Conservation (phyloP, 495 filamentous ascomycete genomes). For the Viridothelium virens region DNA sequence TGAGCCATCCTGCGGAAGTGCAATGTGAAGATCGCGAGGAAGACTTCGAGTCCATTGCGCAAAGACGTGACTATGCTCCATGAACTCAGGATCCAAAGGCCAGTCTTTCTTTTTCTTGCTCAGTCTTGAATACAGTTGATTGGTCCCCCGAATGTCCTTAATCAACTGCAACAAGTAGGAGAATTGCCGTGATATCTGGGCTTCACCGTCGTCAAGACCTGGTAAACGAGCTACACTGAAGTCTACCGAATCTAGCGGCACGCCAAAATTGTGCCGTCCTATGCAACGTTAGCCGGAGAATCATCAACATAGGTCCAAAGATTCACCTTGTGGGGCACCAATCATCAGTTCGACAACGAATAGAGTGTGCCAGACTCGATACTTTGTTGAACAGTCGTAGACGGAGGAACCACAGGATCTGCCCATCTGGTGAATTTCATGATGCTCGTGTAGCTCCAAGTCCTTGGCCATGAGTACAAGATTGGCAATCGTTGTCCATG, state of each 20-base stretch:
- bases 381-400: constrained; percentile 61
- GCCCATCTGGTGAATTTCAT: constrained; percentile 63
- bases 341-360: constrained; percentile 88
- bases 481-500: constrained; percentile 94
- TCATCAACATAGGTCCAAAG: neutral
- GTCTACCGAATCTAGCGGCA: constrained; percentile 70
- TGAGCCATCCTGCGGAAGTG: constrained; percentile 68
- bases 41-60: constrained; percentile 68
- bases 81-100: constrained; percentile 78
- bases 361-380: constrained; percentile 80
- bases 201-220: constrained; percentile 69
- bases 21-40: constrained; percentile 70
- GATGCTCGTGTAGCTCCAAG: constrained; percentile 83
- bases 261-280: constrained; percentile 78
- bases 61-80: constrained; percentile 66
- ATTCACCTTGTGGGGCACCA: constrained; percentile 82
- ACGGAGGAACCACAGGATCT: constrained; percentile 57
- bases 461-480: constrained; percentile 91
- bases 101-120: constrained; percentile 77
- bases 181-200: constrained; percentile 71
- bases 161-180: constrained; percentile 70
- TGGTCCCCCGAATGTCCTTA: constrained; percentile 69
- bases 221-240: constrained; percentile 57
- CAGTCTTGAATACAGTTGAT: constrained; percentile 64
- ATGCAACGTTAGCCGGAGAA: neutral